A percentile compares a stretch with the other conserved stretches of the same genome.
Evolutionary conservation across 768 basidiomycete species (phyloP).

Genomic region (Podaxis rugospora): DNA sequence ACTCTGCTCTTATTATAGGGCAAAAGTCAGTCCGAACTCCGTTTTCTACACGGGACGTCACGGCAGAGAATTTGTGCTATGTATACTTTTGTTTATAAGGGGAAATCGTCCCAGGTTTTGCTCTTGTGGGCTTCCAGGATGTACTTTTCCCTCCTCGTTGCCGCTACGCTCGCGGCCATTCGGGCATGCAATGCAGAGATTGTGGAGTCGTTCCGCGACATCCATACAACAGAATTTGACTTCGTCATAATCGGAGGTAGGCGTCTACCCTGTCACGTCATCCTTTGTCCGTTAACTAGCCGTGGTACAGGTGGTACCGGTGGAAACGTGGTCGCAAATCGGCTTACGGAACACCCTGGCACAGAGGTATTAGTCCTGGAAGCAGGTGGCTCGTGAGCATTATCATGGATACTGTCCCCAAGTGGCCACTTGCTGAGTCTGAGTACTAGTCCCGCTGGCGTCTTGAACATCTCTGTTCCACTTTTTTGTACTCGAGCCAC

Average conservation of each 20-base stretch:
- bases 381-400: constrained; percentile 48
- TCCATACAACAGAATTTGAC: constrained; percentile 8
- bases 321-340: constrained; percentile 53
- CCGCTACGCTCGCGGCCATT: neutral
- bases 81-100: constrained; percentile 1
- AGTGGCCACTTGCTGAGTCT: neutral
- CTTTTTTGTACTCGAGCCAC: constrained; percentile 15
- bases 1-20: neutral
- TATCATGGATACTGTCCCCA: neutral
- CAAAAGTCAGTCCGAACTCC: neutral
- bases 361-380: constrained; percentile 50
- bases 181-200: neutral
- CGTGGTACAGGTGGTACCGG: constrained; percentile 40
- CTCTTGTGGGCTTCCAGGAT: neutral
- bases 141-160: neutral
- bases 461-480: constrained; percentile 11
- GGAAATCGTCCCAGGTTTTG: neutral
- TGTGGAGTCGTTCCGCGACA: constrained; percentile 4
- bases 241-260: constrained; percentile 15
- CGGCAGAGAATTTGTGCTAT: neutral
- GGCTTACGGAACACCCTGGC: constrained; percentile 45
- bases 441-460: constrained; percentile 11
- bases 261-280: neutral
- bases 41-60: neutral
- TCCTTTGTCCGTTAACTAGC: neutral